Base-by-base conservation (phyloP, 495 filamentous ascomycete genomes). In the Tuber aestivum region DNA sequence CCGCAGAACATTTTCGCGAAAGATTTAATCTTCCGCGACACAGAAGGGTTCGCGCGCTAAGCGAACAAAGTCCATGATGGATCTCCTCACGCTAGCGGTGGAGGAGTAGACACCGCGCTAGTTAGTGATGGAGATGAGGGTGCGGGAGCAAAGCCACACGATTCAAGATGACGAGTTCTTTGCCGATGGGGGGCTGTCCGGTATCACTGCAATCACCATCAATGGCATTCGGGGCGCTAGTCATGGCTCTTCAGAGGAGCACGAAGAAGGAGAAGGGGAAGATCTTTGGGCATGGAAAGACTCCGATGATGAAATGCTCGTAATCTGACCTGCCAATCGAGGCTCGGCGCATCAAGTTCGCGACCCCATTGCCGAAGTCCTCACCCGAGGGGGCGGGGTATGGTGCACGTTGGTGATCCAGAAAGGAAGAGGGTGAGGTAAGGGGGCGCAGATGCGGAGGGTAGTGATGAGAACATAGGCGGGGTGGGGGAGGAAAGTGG, bases 311-410 rank as follows among this genome's bases (percentile, higher is more conserved):
- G 95, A 99, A 82, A 89, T 91, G 56, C 85, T 97, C 71, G 88
- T 89, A 32, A 86, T 99, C 69, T 97, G 94, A 4, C 88, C 98
- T 18, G 92, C 92, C 16, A 87, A 89, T 61, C 89, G 90, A 61
- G 87, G 88, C 35, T 88, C 91, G 70, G 84, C 97, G 80, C 87
- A 94, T 70, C 97, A 97, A 83, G 86, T 98, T 70, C 89, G 95
- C 48, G 84, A 88, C 14, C 87, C 89, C 32, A 94, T 95, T 78
- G 87, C 86, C 9, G 95, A 99, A 79, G 96, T 98, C 82, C 81
- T 96, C 5, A 87, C 97, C 70, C 93, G 84, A 75, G 95, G 95
- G 44, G 88, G n/a, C n/a, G 71, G 95, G 97, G 82, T 99, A 99
- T 82, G 88, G 89, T 35, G 88, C 86, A 76, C 86, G 95, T 86